These are phyloP conservation scores for Aplosporella prunicola DNA, from an alignment of 2,329 filamentous ascomycete genomes.

Conservation along the genomic window DNA sequence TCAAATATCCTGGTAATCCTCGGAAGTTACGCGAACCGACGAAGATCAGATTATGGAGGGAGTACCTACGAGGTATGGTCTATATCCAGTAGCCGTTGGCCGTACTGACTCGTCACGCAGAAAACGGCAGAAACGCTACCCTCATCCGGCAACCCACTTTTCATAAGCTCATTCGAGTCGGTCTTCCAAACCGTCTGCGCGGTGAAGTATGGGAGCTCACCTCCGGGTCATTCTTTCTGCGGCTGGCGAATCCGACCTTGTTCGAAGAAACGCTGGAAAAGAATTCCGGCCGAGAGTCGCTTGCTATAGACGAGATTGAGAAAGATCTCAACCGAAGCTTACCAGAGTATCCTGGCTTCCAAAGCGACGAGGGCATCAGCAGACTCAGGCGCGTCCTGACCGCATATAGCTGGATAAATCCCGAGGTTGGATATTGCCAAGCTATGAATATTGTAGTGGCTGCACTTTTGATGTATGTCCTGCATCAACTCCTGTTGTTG, in stretches of 20 bases:
- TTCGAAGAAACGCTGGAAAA: conserved; percentile 79
- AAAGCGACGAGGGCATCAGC: conserved; percentile 90
- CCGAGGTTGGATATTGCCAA: conserved; percentile 95
- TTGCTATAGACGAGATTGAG: conserved; percentile 98
- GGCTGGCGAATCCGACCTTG: conserved; percentile 73
- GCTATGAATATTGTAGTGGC: conserved; percentile 99
- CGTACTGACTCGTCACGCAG: conserved; percentile 29
- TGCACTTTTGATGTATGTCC: conserved; percentile 72
- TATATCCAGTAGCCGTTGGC: conserved; percentile 1
- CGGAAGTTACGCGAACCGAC: conserved; percentile 89
- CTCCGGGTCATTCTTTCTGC: conserved; percentile 80
- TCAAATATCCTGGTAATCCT: conserved; percentile 88
- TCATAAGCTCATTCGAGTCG: conserved; percentile 92
- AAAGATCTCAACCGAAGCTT: conserved; percentile 95
- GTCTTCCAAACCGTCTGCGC: conserved; percentile 81
- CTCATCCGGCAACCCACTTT: conserved; percentile 93
- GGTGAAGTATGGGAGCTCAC: conserved; percentile 96
- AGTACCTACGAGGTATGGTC: conserved; percentile 63
- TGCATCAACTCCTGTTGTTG: conserved; percentile 8
- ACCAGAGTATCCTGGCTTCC: conserved; percentile 94
- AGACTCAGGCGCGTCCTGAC: conserved; percentile 83
- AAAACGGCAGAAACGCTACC: conserved; percentile 89
- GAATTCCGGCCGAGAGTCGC: conserved; percentile 73
- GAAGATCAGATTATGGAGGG: conserved; percentile 96
- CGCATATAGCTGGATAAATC: conserved; percentile 94